Base-by-base conservation (phyloP, 2,329 filamentous ascomycete genomes). In the Zymoseptoria crescenta region DNA sequence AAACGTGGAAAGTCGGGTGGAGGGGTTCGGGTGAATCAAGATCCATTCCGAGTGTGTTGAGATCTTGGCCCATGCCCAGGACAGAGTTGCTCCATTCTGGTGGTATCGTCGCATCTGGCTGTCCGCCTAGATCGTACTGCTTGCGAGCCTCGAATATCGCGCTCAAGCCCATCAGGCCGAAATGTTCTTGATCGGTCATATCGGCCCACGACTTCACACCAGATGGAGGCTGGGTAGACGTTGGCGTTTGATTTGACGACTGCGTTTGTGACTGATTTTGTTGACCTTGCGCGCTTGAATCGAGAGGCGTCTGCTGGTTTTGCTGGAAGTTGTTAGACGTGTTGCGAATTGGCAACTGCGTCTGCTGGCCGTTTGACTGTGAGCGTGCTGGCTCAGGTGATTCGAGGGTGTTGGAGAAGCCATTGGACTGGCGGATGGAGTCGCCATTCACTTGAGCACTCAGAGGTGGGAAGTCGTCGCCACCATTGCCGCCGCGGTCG, bases 1-100 rank as follows among this genome's bases (percentile, higher is more conserved):
- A 87, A 6, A 84, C 83, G 3, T 82, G 83, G 69, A 87, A 87
- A 1, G 81, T 83, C n/a, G 82, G 80, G 68, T 85, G 82, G 51
- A 87, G 72, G 28, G 84, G 83, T 19, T 74, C 71, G 4, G 66
- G 52, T 30, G 60, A 68, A 59, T 85, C 85, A 58, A 87, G 74
- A 69, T 87, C 84, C 64, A 88, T 75, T 27, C 84, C 85, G 21
- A 88, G 73, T 7, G 81, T 80, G 68, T 82, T 85, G 61, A 87
- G 72, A 69, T 87, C 84, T 69, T 86, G 83, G 13, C 85, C 85
- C 63, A 85, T 62, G 51, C 61, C 49, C 28, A 84, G 81, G 56
- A 87, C 75, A 20, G 69, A 69, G 21, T 65, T 69, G 19, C 65
- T 65, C 61, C 64, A 62, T n/a, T 58, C 56, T 0, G 63, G 55